Evolutionary conservation across 139 green algal species (phyloP).

Genomic region (Chlorella sp.): DNA sequence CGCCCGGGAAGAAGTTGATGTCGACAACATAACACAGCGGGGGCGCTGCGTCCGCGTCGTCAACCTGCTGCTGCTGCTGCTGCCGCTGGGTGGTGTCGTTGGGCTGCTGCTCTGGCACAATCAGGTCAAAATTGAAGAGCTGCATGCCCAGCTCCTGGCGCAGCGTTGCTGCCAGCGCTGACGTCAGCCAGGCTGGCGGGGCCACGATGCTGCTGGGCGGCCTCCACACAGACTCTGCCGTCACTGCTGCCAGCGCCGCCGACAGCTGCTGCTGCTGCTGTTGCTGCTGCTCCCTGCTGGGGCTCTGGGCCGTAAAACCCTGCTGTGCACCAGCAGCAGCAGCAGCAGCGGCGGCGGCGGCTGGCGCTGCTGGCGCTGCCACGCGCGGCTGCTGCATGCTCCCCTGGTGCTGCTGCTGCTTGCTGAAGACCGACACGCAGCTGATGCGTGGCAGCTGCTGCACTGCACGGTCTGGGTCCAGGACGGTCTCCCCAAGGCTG

Average conservation of each 20-base stretch:
- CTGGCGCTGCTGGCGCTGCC: not conserved
- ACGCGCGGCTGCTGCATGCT: not conserved
- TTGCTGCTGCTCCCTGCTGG: no score
- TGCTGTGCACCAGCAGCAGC: no score
- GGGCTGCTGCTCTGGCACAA: slow-evolving; percentile 38
- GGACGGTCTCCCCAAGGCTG: slow-evolving; percentile 35
- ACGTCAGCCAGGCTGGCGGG: slow-evolving; percentile 67
- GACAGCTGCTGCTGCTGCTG: not conserved
- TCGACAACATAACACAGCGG: slow-evolving; percentile 46
- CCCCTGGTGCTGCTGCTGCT: no score
- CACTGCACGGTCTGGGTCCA: slow-evolving; percentile 25
- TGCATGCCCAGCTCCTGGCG: slow-evolving; percentile 49
- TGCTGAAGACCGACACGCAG: slow-evolving; percentile 30
- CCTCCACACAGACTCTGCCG: no score
- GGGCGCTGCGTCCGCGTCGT: no score
- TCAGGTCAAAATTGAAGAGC: slow-evolving; percentile 89
- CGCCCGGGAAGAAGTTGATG: slow-evolving; percentile 25
- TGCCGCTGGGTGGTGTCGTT: not conserved
- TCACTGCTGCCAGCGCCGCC: no score
- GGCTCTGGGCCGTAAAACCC: no score
- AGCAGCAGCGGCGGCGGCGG: not conserved
- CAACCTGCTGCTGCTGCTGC: no score
- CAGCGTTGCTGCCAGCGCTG: slow-evolving; percentile 46
- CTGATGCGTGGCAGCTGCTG: slow-evolving; percentile 44
- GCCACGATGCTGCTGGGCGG: no score